These are phyloP conservation scores for Closterium sp. DNA, from an alignment of 139 green algal genomes.

Conservation along the genomic window DNA sequence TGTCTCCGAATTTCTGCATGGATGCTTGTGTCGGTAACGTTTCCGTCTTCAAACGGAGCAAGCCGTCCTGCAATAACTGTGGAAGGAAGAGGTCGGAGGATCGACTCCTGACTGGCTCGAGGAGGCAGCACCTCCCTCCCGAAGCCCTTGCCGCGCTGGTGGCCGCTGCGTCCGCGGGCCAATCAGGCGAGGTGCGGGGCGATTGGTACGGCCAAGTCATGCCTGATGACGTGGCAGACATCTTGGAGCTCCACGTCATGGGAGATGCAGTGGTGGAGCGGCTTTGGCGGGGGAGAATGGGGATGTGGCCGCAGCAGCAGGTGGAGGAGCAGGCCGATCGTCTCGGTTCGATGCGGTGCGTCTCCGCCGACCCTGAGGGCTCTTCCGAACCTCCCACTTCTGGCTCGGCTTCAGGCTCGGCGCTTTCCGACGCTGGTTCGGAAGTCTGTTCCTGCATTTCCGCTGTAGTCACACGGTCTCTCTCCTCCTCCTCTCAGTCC, in stretches of 20 bases:
- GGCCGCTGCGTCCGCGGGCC: neutral
- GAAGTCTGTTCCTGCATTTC: neutral
- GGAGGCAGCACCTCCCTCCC: neutral
- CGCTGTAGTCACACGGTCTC: neutral
- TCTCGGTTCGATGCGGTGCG: neutral
- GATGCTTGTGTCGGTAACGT: neutral
- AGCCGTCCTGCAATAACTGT: neutral
- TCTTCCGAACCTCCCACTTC: neutral
- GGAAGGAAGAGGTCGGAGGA: neutral
- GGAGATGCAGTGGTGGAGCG: neutral
- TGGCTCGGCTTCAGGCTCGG: neutral
- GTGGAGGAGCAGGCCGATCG: neutral
- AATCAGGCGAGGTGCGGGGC: neutral
- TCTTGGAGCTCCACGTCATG: neutral
- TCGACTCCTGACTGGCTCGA: neutral
- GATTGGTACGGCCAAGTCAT: neutral
- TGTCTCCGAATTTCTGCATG: neutral
- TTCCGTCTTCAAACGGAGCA: neutral
- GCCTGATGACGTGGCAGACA: neutral
- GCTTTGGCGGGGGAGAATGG: slow-evolving; percentile 2
- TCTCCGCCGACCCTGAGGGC: neutral
- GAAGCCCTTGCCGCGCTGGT: neutral
- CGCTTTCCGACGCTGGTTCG: neutral
- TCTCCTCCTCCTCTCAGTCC: neutral
- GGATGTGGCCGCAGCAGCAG: neutral